Conservation (phyloP, 352 stramenopile genomes). For the Phytopythium oedochilum region DNA sequence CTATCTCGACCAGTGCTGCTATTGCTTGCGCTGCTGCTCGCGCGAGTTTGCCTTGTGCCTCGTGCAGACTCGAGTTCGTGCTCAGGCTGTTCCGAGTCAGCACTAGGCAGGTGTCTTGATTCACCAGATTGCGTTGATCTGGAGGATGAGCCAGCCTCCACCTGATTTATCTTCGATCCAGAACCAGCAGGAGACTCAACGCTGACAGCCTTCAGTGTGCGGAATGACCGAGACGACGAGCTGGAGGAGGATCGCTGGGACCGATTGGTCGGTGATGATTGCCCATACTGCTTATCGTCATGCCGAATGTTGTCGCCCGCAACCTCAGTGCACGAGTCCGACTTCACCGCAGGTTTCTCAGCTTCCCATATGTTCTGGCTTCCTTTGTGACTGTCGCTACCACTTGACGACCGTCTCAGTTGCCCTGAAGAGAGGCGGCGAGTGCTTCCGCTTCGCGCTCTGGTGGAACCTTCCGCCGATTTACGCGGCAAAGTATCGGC, state of each 20-base stretch:
- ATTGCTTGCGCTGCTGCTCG: not conserved
- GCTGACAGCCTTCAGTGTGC: not conserved
- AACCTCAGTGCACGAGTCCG: too few species aligned
- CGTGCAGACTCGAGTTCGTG: slow-evolving; percentile 30
- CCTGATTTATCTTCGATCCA: not conserved
- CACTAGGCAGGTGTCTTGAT: not conserved
- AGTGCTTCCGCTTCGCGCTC: not conserved
- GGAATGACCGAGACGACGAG: not conserved
- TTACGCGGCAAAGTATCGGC: too few species aligned
- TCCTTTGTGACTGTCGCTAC: not conserved
- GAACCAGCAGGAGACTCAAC: not conserved
- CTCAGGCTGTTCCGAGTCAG: slow-evolving; percentile 28
- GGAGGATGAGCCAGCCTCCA: not conserved
- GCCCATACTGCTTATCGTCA: not conserved
- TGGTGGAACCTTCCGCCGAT: not conserved
- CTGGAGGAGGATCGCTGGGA: not conserved
- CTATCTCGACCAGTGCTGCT: not conserved
- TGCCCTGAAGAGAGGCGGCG: not conserved
- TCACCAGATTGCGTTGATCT: not conserved
- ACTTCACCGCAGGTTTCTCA: not conserved
- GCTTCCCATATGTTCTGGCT: slow-evolving; percentile 5
- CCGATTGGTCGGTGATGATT: not conserved
- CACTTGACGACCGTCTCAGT: not conserved
- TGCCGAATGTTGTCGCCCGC: not conserved
- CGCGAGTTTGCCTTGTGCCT: not conserved